Base-by-base conservation (phyloP, 805 yeast genomes). In the Schizosaccharomyces cryophilus region DNA sequence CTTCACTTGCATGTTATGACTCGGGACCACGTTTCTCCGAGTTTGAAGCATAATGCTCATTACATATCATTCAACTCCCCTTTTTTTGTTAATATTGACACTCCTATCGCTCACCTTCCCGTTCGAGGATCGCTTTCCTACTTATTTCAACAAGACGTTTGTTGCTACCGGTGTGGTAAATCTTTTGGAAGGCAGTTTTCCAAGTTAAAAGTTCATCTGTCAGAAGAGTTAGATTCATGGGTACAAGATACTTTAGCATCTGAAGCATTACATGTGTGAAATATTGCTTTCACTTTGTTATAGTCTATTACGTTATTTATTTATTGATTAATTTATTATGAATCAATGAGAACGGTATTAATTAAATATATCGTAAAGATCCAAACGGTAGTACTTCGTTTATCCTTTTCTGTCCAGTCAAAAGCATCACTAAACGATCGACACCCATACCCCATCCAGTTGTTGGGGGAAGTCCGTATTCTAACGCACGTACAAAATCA, bases 391-490 rank as follows among this genome's bases (percentile, higher is more conserved):
- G 70, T 0, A 87, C 94, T 13, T 79, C 79, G 61, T 84, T 90
- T 19, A 93, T 88, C 35, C 95, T 74, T 24, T 73, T 73, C 51
- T 77, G 71, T 0, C 79, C 82, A 3, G 84, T 77, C 40, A 90
- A 72, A 21, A 87, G 70, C 96, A 90, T 87, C 61, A 83, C 81
- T 45, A 93, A 70, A 61, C 99, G 72, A 68, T 93, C 99, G 24
- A 93, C 77, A 0, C 99, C 99, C 63, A 95, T 73, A 0, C 98
- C 99, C 86, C 96, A 86, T 0, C 99, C 99, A 1, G 95, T 97
- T 2, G 96, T 90, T 0, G 98, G 98, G 2, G 97, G 96, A 73
- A 93, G 78, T 1, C 95, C 97, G 77, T 83, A 86, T 68, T 87
- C 90, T 89, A 93, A 82, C 17, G 83, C 79, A 54, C 78, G 76